phyloP scores from a whole-genome alignment of 1,284 basidiomycete species.

The Abortiporus biennis region DNA sequence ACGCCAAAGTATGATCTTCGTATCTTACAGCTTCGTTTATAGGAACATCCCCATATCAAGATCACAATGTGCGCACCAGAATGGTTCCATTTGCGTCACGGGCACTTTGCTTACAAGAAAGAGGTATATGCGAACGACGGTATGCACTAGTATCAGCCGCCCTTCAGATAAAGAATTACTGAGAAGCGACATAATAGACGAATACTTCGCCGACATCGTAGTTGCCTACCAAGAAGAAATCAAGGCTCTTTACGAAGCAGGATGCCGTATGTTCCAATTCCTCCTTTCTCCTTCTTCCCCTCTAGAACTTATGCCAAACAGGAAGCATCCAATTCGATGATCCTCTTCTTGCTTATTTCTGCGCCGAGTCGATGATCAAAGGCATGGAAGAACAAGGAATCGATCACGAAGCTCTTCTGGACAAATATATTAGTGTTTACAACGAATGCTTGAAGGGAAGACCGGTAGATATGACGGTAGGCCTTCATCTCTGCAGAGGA shows the following conservation, averaged over 20 bases:
- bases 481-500: constrained; percentile 75
- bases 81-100: constrained; percentile 74
- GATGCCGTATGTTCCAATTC: constrained; percentile 48
- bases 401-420: constrained; percentile 57
- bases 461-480: constrained; percentile 59
- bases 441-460: constrained; percentile 57
- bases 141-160: constrained; percentile 14
- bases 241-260: constrained; percentile 62
- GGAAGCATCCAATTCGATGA: constrained; percentile 75
- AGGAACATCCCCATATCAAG: constrained; percentile 67
- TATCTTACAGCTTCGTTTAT: constrained; percentile 2
- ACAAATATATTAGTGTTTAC: constrained; percentile 66
- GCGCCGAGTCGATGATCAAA: constrained; percentile 51
- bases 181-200: constrained; percentile 32
- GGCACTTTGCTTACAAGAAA: constrained; percentile 53
- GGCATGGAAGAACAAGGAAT: constrained; percentile 57
- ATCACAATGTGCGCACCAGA: constrained; percentile 72
- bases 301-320: constrained; percentile 14
- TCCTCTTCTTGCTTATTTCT: constrained; percentile 65
- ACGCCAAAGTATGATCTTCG: constrained; percentile 8
- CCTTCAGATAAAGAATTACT: constrained; percentile 1
- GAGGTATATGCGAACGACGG: constrained; percentile 59
- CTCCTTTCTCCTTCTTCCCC: constrained; percentile 3
- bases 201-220: constrained; percentile 71
- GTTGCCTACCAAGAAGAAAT: constrained; percentile 69